These are phyloP conservation scores for Cryptosporidium tyzzeri DNA, from an alignment of 169 alveolate species.

Conservation along the genomic window DNA sequence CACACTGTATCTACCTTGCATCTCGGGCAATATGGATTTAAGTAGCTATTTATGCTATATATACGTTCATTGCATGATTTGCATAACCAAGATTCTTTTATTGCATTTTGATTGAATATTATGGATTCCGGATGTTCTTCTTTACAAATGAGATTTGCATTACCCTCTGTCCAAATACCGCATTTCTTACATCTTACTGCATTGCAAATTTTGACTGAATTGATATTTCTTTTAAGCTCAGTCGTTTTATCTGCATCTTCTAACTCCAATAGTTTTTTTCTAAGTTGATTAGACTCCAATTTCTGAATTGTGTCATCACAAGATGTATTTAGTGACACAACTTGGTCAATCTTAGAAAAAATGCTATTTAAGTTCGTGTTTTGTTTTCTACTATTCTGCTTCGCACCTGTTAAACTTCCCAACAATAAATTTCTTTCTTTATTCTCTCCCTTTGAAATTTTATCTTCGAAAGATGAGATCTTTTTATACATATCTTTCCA, in stretches of 20 bases:
- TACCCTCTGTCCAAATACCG: slow-evolving; percentile 63
- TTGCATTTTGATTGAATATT: slow-evolving; percentile 21
- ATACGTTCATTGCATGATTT: slow-evolving; percentile 28
- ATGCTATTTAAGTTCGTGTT: background rate
- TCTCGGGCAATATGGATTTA: slow-evolving; percentile 53
- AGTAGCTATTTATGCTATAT: slow-evolving; percentile 31
- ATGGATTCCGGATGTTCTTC: slow-evolving; percentile 43
- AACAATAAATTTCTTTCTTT: background rate
- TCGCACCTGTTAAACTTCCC: background rate
- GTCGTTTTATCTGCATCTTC: slow-evolving; percentile 32
- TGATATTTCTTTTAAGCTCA: slow-evolving; percentile 9
- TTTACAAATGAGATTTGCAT: slow-evolving; percentile 9
- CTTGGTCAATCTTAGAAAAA: slow-evolving; percentile 8
- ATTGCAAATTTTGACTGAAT: slow-evolving; percentile 23
- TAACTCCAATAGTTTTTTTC: slow-evolving; percentile 13
- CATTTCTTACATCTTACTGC: slow-evolving; percentile 42
- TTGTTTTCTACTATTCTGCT: background rate
- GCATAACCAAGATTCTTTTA: slow-evolving; percentile 64
- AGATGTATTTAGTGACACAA: slow-evolving; percentile 20
- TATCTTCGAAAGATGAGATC: background rate
- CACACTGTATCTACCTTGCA: slow-evolving; percentile 39
- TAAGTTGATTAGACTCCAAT: background rate
- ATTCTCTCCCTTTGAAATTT: background rate
- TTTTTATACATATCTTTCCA: slow-evolving; percentile 7
- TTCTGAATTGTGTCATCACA: slow-evolving; percentile 19